Percentiles rank a stretch among this genome's conserved stretches.
Conservation (phyloP, 2,329 filamentous ascomycete species). For the Cladorrhinum sp. region DNA sequence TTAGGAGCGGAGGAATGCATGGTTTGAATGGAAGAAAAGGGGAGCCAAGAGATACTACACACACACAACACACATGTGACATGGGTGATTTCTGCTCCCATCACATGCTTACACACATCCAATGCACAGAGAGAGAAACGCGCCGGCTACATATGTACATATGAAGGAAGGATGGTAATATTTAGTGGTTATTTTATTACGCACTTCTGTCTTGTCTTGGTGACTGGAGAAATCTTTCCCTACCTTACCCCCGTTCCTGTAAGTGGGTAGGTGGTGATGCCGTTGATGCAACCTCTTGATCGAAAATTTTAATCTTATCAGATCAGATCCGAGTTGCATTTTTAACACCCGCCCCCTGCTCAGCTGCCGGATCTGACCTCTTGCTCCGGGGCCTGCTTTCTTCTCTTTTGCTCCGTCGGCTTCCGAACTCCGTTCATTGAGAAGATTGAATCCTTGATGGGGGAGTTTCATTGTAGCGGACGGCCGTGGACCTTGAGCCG, state of each 20-base stretch:
- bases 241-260: too few species aligned
- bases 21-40: too few species aligned
- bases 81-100: neutral
- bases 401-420: neutral
- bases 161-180: neutral
- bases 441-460: too few species aligned
- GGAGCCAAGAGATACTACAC: too few species aligned
- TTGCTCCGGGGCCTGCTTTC: too few species aligned
- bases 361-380: neutral
- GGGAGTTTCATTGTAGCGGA: too few species aligned
- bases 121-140: neutral
- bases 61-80: neutral
- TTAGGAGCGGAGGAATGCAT: too few species aligned
- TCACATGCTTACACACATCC: neutral
- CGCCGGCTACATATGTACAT: neutral
- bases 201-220: neutral
- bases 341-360: too few species aligned
- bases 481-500: too few species aligned
- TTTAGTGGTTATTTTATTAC: neutral
- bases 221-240: too few species aligned
- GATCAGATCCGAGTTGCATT: neutral
- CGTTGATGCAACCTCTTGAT: neutral
- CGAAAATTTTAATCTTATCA: neutral
- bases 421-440: too few species aligned
- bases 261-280: neutral